Evolutionary conservation across 352 stramenopile genomes (phyloP).

Genomic region (Phytophthora macrochlamydospora): DNA sequence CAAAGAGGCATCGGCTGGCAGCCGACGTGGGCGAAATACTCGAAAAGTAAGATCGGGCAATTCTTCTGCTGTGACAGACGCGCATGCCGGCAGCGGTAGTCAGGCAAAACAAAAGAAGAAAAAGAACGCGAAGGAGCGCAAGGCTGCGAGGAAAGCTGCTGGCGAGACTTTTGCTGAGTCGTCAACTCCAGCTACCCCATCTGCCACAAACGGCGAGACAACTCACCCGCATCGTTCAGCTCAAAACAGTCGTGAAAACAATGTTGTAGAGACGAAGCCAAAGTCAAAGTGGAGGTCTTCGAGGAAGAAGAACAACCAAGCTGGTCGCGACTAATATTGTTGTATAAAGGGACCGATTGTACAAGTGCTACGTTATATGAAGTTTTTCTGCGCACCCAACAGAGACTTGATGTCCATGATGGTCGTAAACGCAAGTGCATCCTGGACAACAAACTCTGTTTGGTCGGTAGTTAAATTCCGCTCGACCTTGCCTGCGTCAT

Average conservation of each 20-base stretch:
- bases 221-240: neutral
- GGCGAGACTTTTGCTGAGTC: slow-evolving; percentile 24
- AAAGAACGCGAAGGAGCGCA: slow-evolving; percentile 40
- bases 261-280: neutral
- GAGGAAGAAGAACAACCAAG: neutral
- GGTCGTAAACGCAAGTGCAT: slow-evolving; percentile 31
- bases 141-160: slow-evolving; percentile 33
- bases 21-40: slow-evolving; percentile 20
- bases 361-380: neutral
- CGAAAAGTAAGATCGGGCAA: slow-evolving; percentile 2
- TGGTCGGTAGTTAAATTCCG: slow-evolving; percentile 7
- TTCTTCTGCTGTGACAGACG: neutral
- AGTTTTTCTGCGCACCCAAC: slow-evolving; percentile 32
- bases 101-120: slow-evolving; percentile 38
- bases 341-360: neutral
- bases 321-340: neutral
- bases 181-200: neutral
- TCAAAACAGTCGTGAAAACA: neutral
- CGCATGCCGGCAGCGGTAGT: slow-evolving; percentile 1
- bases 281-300: neutral
- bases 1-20: slow-evolving; percentile 10
- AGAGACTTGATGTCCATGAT: slow-evolving; percentile 45
- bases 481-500: slow-evolving; percentile 22
- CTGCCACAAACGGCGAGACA: neutral
- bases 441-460: slow-evolving; percentile 29